A percentile compares a stretch with the other conserved stretches of the same genome.
These are phyloP conservation scores for Coniochaeta hoffmannii DNA, from an alignment of 2,329 filamentous ascomycete genomes.

Conservation along the genomic window DNA sequence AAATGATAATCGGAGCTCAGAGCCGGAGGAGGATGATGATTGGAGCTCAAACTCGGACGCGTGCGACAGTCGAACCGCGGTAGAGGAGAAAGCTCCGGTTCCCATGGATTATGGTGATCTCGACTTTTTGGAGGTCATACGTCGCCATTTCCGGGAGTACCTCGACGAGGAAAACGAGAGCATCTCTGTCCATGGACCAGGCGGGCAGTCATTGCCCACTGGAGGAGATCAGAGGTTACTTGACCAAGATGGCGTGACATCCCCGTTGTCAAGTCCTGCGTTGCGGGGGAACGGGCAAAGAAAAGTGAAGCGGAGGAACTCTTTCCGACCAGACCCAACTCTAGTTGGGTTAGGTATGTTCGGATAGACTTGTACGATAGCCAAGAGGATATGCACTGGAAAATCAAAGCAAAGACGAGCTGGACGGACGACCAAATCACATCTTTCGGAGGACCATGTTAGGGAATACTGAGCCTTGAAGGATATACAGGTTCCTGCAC, in stretches of 20 bases:
- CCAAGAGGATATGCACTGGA: too few relatives aligned
- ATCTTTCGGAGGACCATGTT: too few relatives aligned
- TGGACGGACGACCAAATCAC: too few relatives aligned
- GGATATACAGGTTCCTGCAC: too few relatives aligned
- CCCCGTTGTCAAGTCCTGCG: not conserved
- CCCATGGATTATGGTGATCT: not conserved
- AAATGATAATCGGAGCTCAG: not conserved
- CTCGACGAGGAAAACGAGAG: not conserved
- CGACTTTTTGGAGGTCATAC: not conserved
- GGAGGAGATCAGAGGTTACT: not conserved
- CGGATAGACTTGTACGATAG: too few relatives aligned
- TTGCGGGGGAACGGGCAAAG: not conserved
- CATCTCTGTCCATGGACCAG: not conserved
- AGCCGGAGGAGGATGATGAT: not conserved
- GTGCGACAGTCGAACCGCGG: not conserved
- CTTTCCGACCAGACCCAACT: not conserved
- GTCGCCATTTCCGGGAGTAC: not conserved
- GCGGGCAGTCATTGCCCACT: not conserved
- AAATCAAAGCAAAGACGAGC: too few relatives aligned
- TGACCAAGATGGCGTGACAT: not conserved
- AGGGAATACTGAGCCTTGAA: too few relatives aligned
- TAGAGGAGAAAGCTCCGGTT: not conserved
- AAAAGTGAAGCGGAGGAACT: not conserved
- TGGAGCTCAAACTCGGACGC: not conserved
- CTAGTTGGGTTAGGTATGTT: not conserved